Evolutionary conservation across 2,329 filamentous ascomycete species (phyloP).

Genomic region (Helotiales sp.): DNA sequence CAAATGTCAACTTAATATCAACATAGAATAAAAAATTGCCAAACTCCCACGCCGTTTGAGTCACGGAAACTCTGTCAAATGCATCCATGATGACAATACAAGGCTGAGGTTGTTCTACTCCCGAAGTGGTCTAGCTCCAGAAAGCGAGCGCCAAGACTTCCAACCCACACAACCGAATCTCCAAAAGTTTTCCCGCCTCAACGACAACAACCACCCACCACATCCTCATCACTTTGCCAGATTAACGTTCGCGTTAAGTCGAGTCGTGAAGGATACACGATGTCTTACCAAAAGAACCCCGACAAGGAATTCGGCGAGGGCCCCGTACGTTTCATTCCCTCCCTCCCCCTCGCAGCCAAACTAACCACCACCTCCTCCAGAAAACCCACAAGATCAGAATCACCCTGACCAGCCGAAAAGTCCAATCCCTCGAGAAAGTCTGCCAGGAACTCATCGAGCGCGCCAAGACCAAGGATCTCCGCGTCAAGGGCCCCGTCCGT

Average conservation of each 20-base stretch:
- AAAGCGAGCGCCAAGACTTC: conserved; percentile 26
- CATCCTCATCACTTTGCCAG: conserved; percentile 80
- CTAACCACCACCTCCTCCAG: conserved; percentile 38
- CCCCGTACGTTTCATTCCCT: conserved; percentile 59
- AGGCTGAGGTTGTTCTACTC: conserved; percentile 15
- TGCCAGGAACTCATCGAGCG: conserved; percentile 98
- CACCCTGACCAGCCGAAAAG: conserved; percentile 94
- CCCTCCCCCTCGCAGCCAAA: not conserved
- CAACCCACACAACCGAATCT: conserved; percentile 18
- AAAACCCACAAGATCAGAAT: conserved; percentile 99
- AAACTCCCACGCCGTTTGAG: conserved; percentile 21
- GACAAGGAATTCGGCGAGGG: conserved; percentile 89
- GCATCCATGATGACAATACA: conserved; percentile 8
- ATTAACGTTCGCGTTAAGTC: conserved; percentile 54
- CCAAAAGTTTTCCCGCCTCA: conserved; percentile 7
- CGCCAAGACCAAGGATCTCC: conserved; percentile 96
- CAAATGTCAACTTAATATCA: not conserved
- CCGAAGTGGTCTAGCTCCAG: conserved; percentile 15
- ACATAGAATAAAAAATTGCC: not conserved
- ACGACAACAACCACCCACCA: conserved; percentile 16
- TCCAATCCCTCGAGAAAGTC: conserved; percentile 95
- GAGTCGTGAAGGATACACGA: conserved; percentile 78
- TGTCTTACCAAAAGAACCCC: conserved; percentile 87
- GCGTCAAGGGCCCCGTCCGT: conserved; percentile 97
- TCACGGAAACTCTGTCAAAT: conserved; percentile 9